Evolutionary conservation across 148 eudicot species (phyloP).

Genomic region (Heliosperma pusillum): DNA sequence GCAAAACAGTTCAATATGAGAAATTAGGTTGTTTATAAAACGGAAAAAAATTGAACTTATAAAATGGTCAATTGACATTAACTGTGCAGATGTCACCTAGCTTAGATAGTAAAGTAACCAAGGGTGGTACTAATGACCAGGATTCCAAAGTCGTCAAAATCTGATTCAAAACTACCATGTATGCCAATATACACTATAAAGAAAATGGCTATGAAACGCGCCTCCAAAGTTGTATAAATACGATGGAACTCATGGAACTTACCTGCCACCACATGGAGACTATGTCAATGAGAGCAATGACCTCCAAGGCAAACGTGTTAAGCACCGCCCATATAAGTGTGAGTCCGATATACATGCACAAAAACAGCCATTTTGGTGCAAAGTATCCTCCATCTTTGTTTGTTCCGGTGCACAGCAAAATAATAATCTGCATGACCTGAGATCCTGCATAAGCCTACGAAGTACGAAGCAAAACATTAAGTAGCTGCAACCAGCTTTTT

Average conservation of each 20-base stretch:
- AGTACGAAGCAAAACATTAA: slow-evolving; percentile 21
- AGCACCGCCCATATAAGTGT: slow-evolving; percentile 63
- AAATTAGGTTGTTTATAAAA: too few relatives aligned
- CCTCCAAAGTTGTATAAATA: too few relatives aligned
- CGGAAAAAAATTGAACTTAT: too few relatives aligned
- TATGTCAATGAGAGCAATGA: slow-evolving; percentile 51
- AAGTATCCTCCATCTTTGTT: slow-evolving; percentile 63
- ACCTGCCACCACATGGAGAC: slow-evolving; percentile 72
- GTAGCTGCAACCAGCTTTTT: slow-evolving; percentile 2
- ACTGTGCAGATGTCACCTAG: too few relatives aligned
- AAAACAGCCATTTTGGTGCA: slow-evolving; percentile 57
- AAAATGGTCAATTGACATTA: too few relatives aligned
- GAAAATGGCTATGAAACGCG: too few relatives aligned
- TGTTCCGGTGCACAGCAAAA: slow-evolving; percentile 54
- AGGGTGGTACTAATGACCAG: too few relatives aligned
- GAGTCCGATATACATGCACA: slow-evolving; percentile 52
- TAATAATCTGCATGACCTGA: slow-evolving; percentile 55
- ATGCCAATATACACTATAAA: too few relatives aligned
- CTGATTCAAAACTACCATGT: too few relatives aligned
- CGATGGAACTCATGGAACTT: slow-evolving; percentile 8
- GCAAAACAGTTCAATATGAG: background rate
- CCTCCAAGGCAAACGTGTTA: slow-evolving; percentile 61
- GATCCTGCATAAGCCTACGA: slow-evolving; percentile 63
- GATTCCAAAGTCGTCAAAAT: too few relatives aligned
- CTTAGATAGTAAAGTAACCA: too few relatives aligned